Conservation (phyloP, 2,329 filamentous ascomycete genomes). For the Fonsecaea pedrosoi region DNA sequence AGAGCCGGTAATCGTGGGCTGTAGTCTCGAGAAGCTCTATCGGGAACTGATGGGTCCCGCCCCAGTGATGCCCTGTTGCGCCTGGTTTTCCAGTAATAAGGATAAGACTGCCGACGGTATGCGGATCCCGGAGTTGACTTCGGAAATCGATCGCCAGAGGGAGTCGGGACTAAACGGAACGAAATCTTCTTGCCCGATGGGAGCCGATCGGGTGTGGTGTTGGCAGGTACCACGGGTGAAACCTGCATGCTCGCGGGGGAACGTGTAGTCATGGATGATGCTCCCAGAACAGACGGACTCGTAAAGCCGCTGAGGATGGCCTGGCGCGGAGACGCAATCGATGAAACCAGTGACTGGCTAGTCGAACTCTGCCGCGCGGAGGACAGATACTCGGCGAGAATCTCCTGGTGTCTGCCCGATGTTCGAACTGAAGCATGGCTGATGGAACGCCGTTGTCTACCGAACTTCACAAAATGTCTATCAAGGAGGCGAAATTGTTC, state of each 20-base stretch:
- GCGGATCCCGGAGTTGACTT: background rate
- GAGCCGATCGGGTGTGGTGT: background rate
- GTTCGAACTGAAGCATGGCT: slow-evolving; percentile 1
- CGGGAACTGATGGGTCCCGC: background rate
- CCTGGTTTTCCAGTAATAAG: background rate
- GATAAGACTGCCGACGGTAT: slow-evolving; percentile 4
- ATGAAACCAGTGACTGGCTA: slow-evolving; percentile 12
- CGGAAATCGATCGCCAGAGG: background rate
- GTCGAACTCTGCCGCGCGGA: slow-evolving; percentile 6
- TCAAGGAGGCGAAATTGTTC: slow-evolving; percentile 22
- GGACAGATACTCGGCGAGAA: slow-evolving; percentile 7
- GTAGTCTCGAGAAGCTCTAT: background rate
- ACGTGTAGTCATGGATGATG: background rate
- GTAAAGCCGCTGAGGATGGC: background rate
- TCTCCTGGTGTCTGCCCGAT: slow-evolving; percentile 4
- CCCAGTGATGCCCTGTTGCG: background rate
- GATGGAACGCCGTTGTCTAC: background rate
- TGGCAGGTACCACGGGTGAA: background rate
- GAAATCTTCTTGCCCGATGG: background rate
- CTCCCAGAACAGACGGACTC: background rate
- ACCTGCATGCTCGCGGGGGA: background rate
- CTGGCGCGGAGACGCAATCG: background rate
- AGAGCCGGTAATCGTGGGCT: background rate
- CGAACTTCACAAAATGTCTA: background rate
- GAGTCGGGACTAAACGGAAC: background rate